Base-by-base conservation (phyloP, 139 green algal species). In the Diplosphaera chodatii region DNA sequence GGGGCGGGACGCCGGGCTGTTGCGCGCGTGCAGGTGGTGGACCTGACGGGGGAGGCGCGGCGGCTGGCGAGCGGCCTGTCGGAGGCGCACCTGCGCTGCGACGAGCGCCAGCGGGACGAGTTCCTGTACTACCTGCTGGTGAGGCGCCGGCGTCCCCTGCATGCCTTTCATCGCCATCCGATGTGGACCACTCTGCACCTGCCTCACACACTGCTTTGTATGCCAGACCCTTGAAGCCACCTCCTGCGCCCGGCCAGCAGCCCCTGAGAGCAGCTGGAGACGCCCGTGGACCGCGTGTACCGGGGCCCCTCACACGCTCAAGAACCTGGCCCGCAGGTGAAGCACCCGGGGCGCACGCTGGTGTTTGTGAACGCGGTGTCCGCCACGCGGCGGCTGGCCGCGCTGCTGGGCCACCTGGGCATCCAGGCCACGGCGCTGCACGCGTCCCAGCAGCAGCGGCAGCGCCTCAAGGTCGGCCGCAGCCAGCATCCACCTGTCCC, bases 291-390 rank as follows among this genome's bases (percentile, higher is more conserved):
- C n/a, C n/a, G n/a, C n/a, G n/a, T n/a, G n/a, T n/a, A n/a, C n/a
- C n/a, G n/a, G n/a, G n/a, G n/a, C n/a, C n/a, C n/a, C n/a, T n/a
- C n/a, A n/a, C n/a, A n/a, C n/a, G n/a, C n/a, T n/a, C n/a, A n/a
- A n/a, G n/a, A n/a, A n/a, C n/a, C n/a, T n/a, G n/a, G n/a, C 78
- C 69, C 97, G 62, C 80, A 97, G 56, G 74, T 85, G 25, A 66
- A 68, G 67, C 86, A 97, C 70, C 87, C 86, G 1, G 92, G 93
- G 27, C 84, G 90, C 31, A 95, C 91, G 3, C 82, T 98, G 23
- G 83, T 99, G 28, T 99, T 99, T 82, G 89, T 91, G 32, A 98
- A 98, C 70, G 91, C 92, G 32, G 89, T 97, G 59, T 87, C 80
- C 22, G 70, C 56, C 25, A 75, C 89, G 31, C 86, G 94, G 2